Base-by-base conservation (phyloP, 2,329 filamentous ascomycete genomes). In the Berkeleyomyces basicola region DNA sequence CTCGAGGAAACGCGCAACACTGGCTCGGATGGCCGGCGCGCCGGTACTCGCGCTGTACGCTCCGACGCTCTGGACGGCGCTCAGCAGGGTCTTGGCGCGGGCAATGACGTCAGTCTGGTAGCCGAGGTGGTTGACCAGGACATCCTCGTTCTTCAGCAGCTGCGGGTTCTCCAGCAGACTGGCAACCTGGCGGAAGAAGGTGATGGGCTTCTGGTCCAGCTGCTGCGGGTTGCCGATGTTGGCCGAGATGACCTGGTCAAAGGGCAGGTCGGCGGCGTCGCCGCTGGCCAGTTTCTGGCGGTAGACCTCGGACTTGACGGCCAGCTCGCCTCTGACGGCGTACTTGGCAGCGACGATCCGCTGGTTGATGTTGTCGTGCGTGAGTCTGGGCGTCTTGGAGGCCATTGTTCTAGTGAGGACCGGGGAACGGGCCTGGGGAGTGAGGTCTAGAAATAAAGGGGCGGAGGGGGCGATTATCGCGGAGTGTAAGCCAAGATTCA, bases 221-320 rank as follows among this genome's bases (percentile, higher is more conserved):
- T 99, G 93, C 76, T 99, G 93, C 3, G 93, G 93, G 78, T 99
- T 99, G 71, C 93, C 93, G 71, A 99, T 99, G 77, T 99, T 99
- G 75, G 93, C 93, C 66, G 88, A 91, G 76, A 99, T 92, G 74
- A 99, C 86, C 65, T 90, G 82, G 69, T 88, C 80, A 74, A 99
- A 99, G 58, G 93, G 92, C 59, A 97, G 79, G 70, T 73, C 72
- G 16, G 43, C 44, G 64, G 70, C 73, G 68, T 73, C 79, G 69
- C 81, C 82, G 66, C 82, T 80, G 67, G 78, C 77, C 65, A 96
- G 78, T 70, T 82, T 79, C 61, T 86, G 85, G 65, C 92, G 86
- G 77, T 92, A 96, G 74, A 90, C 82, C 77, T 99, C 93, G 11
- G 90, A 93, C 76, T 88, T 90, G 72, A 95, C 87, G 64, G 93